Conservation (phyloP, 345 rosid species). For the Eucalyptus globulus region DNA sequence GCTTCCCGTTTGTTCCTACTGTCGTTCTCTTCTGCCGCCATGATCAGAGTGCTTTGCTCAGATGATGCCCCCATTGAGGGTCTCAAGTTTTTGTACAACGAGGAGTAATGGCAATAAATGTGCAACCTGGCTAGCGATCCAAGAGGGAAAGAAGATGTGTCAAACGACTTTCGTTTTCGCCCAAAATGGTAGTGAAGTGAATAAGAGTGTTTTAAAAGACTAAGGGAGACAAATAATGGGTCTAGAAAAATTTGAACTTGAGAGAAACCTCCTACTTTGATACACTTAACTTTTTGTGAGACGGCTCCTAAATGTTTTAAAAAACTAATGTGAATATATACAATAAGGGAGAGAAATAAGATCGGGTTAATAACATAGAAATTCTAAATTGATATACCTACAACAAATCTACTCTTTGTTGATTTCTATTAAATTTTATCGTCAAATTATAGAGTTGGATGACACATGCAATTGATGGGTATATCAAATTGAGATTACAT, state of each 20-base stretch:
- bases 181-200: background rate
- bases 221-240: background rate
- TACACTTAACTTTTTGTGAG: background rate
- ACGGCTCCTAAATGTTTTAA: background rate
- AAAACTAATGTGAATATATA: background rate
- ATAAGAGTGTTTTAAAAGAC: background rate
- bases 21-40: no score
- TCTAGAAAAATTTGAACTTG: background rate
- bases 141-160: no score
- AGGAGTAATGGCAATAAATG: no score
- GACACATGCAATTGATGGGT: rapidly evolving
- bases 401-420: rapidly evolving
- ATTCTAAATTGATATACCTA: rapidly evolving
- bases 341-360: background rate
- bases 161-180: no score
- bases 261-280: background rate
- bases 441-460: rapidly evolving
- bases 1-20: no score
- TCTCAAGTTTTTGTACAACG: no score
- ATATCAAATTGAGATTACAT: rapidly evolving
- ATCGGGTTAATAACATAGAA: no score
- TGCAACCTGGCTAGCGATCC: no score
- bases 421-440: rapidly evolving
- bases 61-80: no score
- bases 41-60: no score